Base-by-base conservation (phyloP, 2,329 filamentous ascomycete species). In the Pseudocercospora crystallina region DNA sequence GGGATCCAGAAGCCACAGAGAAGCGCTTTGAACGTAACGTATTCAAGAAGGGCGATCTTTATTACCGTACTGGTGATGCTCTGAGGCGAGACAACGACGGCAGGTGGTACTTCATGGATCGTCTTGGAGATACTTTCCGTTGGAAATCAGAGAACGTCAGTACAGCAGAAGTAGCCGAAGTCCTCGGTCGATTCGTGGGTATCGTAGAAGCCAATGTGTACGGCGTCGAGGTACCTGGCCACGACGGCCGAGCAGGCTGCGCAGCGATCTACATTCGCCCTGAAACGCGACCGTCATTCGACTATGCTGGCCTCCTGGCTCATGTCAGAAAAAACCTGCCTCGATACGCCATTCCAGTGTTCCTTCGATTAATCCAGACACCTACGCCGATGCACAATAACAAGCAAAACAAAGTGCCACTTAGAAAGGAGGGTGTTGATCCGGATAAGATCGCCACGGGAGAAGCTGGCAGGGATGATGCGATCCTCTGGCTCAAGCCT, bases 321-420 rank as follows among this genome's bases (percentile, higher is more conserved):
- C 79, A 85, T 62, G 76, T 78, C 2, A 77, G 80, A 5, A 74
- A 76, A 11, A 76, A 81, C 43, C 72, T 91, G 15, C 87, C 88
- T 0, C 79, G 78, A 55, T 91, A 90, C 62, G 88, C 87, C 0
- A 85, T 91, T 1, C 88, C 88, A 0, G 70, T 90, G 2, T 91
- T 91, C 71, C 61, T 90, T 36, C 76, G 87, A 1, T 69, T 89
- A 13, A 77, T 87, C 15, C 71, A 77, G 36, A 73, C 73, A 32
- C 63, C 59, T 32, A 80, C 77, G 20, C 80, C 84, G 5, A 86
- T 83, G 61, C 84, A 87, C 64, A 91, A 90, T 61, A 86, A 89
- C 66, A 91, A 91, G 71, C 87, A 90, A 70, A 88, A 89, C 65
- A 91, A 91, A 67, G 79, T 84, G 1, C 83, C 83, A 0, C 71